A percentile compares a stretch with the other conserved stretches of the same genome.
These are phyloP conservation scores for Amaranthus palmeri DNA, from an alignment of 148 eudicot species.

Conservation along the genomic window DNA sequence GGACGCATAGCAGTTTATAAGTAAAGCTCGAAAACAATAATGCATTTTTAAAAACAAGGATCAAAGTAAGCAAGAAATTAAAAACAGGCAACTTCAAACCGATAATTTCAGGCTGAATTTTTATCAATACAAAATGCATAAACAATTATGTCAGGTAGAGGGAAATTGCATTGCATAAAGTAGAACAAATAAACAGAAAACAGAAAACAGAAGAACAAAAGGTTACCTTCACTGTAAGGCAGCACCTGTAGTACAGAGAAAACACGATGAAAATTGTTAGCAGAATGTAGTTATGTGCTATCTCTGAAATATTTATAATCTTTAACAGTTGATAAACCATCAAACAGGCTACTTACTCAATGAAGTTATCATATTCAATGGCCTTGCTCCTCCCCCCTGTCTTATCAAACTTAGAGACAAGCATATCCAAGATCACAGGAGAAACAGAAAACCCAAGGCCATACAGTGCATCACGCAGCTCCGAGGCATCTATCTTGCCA, in stretches of 20 bases:
- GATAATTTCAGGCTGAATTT: too few species aligned
- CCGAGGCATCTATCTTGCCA: slow-evolving; percentile 73
- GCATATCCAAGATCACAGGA: slow-evolving; percentile 67
- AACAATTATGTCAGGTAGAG: too few species aligned
- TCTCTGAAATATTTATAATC: not conserved
- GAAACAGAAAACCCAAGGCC: slow-evolving; percentile 86
- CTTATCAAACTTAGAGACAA: slow-evolving; percentile 81
- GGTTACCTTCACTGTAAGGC: slow-evolving; percentile 82
- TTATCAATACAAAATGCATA: not conserved
- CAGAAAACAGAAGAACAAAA: not conserved
- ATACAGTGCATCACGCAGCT: slow-evolving; percentile 77
- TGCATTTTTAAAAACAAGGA: too few species aligned
- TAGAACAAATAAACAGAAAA: not conserved
- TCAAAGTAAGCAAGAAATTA: too few species aligned
- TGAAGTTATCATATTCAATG: slow-evolving; percentile 94
- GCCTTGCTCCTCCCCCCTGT: slow-evolving; percentile 73
- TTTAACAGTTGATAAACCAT: not conserved
- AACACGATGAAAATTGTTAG: slow-evolving; percentile 16
- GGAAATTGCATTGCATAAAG: not conserved
- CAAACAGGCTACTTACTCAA: slow-evolving; percentile 57
- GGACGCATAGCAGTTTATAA: too few species aligned
- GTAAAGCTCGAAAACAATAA: too few species aligned
- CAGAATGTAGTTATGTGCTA: not conserved
- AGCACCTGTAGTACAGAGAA: slow-evolving; percentile 48
- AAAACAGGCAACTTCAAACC: too few species aligned